Percentiles rank a stretch among this genome's conserved stretches.
Conservation (phyloP, 139 green algal species). For the Pseudopediastrum boryanum region DNA sequence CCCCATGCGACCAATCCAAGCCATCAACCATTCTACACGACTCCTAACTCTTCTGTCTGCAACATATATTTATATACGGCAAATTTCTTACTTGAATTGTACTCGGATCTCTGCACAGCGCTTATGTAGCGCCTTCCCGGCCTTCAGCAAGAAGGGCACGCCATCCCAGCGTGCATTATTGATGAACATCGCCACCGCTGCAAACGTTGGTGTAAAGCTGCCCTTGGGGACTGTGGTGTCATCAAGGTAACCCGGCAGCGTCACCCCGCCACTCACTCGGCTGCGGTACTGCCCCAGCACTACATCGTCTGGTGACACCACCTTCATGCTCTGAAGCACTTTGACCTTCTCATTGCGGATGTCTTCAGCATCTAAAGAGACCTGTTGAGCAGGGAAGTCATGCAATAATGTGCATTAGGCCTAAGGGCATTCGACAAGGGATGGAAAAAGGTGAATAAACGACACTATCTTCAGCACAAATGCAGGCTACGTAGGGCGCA, state of each 20-base stretch:
- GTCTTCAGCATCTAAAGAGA: constrained; percentile 91
- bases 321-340: constrained; percentile 89
- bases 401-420: background rate
- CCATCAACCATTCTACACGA: too few species aligned
- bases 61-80: too few species aligned
- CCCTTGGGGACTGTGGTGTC: constrained; percentile 91
- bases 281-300: constrained; percentile 96
- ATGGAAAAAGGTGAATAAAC: too few species aligned
- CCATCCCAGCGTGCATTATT: constrained; percentile 98
- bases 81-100: constrained; percentile 81
- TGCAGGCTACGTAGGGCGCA: too few species aligned
- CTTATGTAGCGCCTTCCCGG: constrained; percentile 95
- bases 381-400: too few species aligned
- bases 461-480: too few species aligned
- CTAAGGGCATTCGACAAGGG: too few species aligned
- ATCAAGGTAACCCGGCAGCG: constrained; percentile 91
- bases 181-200: constrained; percentile 90
- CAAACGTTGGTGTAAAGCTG: constrained; percentile 93
- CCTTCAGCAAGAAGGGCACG: constrained; percentile 99
- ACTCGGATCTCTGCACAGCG: constrained; percentile 94
- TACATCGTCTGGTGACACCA: constrained; percentile 88
- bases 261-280: constrained; percentile 44
- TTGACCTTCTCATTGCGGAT: constrained; percentile 99
- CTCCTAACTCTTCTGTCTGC: too few species aligned
- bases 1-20: too few species aligned